Percentiles rank a stretch among this genome's conserved stretches.
phyloP scores from a whole-genome alignment of 2,329 filamentous ascomycete genomes.

The Calcarisporium arbuscula region DNA sequence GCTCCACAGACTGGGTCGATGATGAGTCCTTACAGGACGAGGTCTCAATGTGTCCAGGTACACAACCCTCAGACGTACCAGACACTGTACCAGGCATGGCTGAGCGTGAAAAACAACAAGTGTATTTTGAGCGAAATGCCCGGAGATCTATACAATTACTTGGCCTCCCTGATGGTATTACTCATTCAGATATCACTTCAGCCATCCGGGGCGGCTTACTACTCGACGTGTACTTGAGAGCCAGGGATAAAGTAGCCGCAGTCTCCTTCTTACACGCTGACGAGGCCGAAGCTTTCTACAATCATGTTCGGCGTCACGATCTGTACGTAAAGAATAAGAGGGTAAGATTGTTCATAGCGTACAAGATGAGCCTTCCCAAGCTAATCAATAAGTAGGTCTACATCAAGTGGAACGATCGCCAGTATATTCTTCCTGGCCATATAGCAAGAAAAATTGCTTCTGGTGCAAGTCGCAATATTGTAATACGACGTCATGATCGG shows the following conservation, averaged over 20 bases:
- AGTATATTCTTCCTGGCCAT: constrained; percentile 59
- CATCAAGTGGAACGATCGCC: constrained; percentile 63
- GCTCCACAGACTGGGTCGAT: not conserved
- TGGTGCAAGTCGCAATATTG: constrained; percentile 68
- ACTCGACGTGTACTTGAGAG: constrained; percentile 60
- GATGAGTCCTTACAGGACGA: not conserved
- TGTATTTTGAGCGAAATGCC: constrained; percentile 25
- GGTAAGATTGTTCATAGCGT: constrained; percentile 37
- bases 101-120: not conserved
- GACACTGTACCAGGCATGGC: not conserved
- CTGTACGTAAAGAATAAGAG: constrained; percentile 63
- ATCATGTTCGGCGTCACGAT: constrained; percentile 57
- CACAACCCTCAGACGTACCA: not conserved
- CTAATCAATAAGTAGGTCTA: constrained; percentile 44
- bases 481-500: constrained; percentile 54
- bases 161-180: constrained; percentile 56
- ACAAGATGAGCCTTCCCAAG: not conserved
- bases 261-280: constrained; percentile 64
- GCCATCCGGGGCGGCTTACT: constrained; percentile 64
- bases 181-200: constrained; percentile 58
- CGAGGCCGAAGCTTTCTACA: constrained; percentile 58
- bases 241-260: constrained; percentile 51
- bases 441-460: constrained; percentile 56
- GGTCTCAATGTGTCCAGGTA: not conserved
- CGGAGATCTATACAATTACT: constrained; percentile 55